Evolutionary conservation across 2,329 filamentous ascomycete genomes (phyloP).

Genomic region (Alternaria alternata): DNA sequence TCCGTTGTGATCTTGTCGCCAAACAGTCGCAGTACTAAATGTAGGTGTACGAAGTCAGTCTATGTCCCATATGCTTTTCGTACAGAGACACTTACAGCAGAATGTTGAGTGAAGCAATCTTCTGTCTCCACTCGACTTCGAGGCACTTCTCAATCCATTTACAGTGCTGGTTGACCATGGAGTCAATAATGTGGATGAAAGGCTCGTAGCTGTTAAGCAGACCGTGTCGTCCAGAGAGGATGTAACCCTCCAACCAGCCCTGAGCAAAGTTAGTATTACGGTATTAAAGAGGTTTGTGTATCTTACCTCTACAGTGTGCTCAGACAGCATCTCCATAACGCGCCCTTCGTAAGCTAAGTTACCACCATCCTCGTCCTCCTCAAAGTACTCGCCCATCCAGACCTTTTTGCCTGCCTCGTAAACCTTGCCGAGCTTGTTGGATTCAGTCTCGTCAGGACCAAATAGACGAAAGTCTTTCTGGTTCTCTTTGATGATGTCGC

Average conservation of each 20-base stretch:
- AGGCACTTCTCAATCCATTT: slow-evolving; percentile 85
- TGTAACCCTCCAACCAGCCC: slow-evolving; percentile 78
- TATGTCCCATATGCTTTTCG: too few species aligned
- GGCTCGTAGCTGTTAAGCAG: slow-evolving; percentile 83
- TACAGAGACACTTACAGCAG: slow-evolving; percentile 57
- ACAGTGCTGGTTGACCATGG: slow-evolving; percentile 86
- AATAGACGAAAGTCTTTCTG: slow-evolving; percentile 75
- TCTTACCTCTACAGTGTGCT: slow-evolving; percentile 75
- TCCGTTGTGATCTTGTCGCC: slow-evolving; percentile 84
- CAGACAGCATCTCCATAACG: slow-evolving; percentile 86
- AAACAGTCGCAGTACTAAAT: slow-evolving; percentile 71
- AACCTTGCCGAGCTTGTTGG: slow-evolving; percentile 76
- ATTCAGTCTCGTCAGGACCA: slow-evolving; percentile 82
- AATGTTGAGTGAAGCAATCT: slow-evolving; percentile 79
- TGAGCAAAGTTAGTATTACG: slow-evolving; percentile 20
- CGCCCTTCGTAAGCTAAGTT: slow-evolving; percentile 73
- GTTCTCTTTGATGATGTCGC: slow-evolving; percentile 72
- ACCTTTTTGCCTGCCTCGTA: slow-evolving; percentile 81
- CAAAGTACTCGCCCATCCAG: slow-evolving; percentile 80
- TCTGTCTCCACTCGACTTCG: slow-evolving; percentile 80
- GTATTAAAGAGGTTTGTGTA: neutral
- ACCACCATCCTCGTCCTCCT: slow-evolving; percentile 77
- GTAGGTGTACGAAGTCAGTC: too few species aligned
- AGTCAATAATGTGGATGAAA: slow-evolving; percentile 84
- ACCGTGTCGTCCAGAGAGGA: slow-evolving; percentile 77